Evolutionary conservation across 1,284 basidiomycete species (phyloP).

Genomic region (Inonotus hispidus): DNA sequence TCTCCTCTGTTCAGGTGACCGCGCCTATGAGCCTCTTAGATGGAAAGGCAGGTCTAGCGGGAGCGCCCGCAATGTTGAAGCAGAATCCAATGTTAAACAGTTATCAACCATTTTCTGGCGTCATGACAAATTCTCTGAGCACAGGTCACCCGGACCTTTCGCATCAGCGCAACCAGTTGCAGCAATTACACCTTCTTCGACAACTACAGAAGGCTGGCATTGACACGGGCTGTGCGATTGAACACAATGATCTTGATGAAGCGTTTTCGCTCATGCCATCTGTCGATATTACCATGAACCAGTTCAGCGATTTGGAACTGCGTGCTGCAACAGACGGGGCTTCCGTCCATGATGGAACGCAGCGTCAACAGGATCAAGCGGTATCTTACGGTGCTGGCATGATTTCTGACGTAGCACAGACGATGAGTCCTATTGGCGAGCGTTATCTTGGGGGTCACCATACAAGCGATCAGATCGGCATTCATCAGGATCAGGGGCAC

Average conservation of each 20-base stretch:
- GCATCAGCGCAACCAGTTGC: constrained; percentile 15
- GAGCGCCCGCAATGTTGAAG: not conserved
- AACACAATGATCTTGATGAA: not conserved
- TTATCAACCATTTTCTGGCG: not conserved
- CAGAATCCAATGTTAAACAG: not conserved
- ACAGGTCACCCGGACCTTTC: constrained; percentile 8
- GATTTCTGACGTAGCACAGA: not conserved
- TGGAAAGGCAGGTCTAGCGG: not conserved
- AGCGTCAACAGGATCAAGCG: not conserved
- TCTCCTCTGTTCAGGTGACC: not conserved
- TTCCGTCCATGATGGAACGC: not conserved
- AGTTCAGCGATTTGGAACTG: not conserved
- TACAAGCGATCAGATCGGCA: not conserved
- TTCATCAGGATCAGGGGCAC: not conserved
- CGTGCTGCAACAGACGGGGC: not conserved
- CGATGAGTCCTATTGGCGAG: not conserved
- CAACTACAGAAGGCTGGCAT: constrained; percentile 13
- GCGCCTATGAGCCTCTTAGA: not conserved
- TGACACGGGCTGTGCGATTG: constrained; percentile 6
- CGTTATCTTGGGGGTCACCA: not conserved
- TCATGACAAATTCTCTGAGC: constrained; percentile 1
- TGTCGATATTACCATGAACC: constrained; percentile 10
- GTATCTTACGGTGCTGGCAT: not conserved
- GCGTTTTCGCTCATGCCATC: constrained; percentile 15
- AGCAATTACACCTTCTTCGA: constrained; percentile 15